Base-by-base conservation (phyloP, 2,329 filamentous ascomycete genomes). In the Ascochyta rabiei region DNA sequence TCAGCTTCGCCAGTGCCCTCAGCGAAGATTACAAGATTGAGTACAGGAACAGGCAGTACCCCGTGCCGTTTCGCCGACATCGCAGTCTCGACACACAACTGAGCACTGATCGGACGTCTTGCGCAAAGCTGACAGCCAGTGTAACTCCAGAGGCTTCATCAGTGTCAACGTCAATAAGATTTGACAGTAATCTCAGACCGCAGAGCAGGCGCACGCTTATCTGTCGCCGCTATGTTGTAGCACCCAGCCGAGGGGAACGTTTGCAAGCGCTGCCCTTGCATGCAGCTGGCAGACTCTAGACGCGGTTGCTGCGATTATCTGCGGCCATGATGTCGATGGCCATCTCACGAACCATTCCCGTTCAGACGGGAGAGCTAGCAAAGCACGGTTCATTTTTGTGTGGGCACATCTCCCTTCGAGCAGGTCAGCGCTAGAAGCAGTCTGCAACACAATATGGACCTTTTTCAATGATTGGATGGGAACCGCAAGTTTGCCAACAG, bases 351-450 rank as follows among this genome's bases (percentile, higher is more conserved):
- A 34, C 35, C 19, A 31, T 50, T 15, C 24, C 23, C 30, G 16
- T 33, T 37, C 35, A 9, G 4, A 42, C 41, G 24, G 52, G 31
- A 35, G 18, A 31, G 23, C 46, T 55, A 49, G 46, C 42, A 50
- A 52, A 50, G 54, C 57, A 57, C 55, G 28, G 56, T 58, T 62
- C 56, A 59, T 59, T 66, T 60, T 59, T 43, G 61, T 57, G 54
- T 60, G 45, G 60, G 56, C 48, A 53, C 23, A 43, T 40, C 48
- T 43, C 37, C 34, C 57, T 46, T 51, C 47, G 48, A 53, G 37
- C 50, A 59, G 56, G 58, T 67, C 61, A 66, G 61, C 64, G 49
- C 64, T 66, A 67, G 52, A 53, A 57, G 35, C 46, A 42, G 46
- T 42, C 42, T 42, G 30, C 31, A 42, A 43, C 26, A 41, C 46